These are phyloP conservation scores for Jatropha curcas DNA, from an alignment of 345 rosid genomes.

Conservation along the genomic window DNA sequence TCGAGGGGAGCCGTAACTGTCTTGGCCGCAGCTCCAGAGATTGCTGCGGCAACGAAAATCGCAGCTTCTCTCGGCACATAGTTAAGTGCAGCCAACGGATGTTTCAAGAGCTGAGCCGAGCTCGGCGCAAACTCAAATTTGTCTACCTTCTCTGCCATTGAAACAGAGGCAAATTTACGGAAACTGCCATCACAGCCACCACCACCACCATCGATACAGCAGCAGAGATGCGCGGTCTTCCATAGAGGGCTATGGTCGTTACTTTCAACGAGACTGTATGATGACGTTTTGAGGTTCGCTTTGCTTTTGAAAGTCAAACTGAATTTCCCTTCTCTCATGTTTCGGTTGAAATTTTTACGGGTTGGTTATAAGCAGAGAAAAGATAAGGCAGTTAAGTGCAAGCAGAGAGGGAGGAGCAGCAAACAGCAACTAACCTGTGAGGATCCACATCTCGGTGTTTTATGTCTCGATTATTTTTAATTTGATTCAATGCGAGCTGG, in stretches of 20 bases:
- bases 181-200: slow-evolving; percentile 21
- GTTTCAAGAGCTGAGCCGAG: slow-evolving; percentile 58
- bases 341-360: not conserved
- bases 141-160: slow-evolving; percentile 58
- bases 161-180: slow-evolving; percentile 57
- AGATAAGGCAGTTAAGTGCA: slow-evolving; percentile 26
- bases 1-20: slow-evolving; percentile 93
- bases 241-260: slow-evolving; percentile 27
- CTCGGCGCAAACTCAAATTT: slow-evolving; percentile 55
- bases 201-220: slow-evolving; percentile 8
- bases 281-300: slow-evolving; percentile 43
- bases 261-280: slow-evolving; percentile 25
- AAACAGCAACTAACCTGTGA: not conserved
- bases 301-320: slow-evolving; percentile 38
- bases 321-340: slow-evolving; percentile 53
- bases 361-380: slow-evolving; percentile 18
- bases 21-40: slow-evolving; percentile 95
- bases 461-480: not conserved
- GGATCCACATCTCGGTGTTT: not conserved
- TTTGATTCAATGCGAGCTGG: slow-evolving; percentile 8
- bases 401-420: not conserved
- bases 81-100: slow-evolving; percentile 73
- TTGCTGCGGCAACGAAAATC: slow-evolving; percentile 85
- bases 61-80: slow-evolving; percentile 73
- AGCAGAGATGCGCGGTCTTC: slow-evolving; percentile 24